Evolutionary conservation across 768 basidiomycete species (phyloP), one percentile per base, ranked within the genome.

Genomic region (Kockovaella imperatae): DNA sequence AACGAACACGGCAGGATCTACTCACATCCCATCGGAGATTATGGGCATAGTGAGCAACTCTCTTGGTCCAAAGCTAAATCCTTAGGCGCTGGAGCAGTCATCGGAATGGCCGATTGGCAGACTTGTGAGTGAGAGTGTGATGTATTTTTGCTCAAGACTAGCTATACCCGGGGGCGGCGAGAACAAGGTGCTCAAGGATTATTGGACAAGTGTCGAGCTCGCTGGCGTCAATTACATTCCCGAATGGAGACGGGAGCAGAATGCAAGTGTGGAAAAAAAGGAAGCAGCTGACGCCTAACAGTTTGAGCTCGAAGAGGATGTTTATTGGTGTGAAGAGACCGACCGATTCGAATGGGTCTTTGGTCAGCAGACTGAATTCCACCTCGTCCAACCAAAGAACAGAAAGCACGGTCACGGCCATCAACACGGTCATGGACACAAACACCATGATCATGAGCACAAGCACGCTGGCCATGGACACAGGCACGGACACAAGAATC

Each of bases 191-290:
- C 68, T 79, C 23, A 72, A 76, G 5, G 67, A 77, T 45, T 77
- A 77, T 11, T 79, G 75, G 64, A 79, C 78, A 56, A 77, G 75
- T 65, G 75, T 80, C 50, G 77, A 79, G 55, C 71, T 79, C 13
- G 77, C 75, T 45, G 77, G 77, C 5, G 75, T 74, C 54, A 75
- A 75, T 47, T 76, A 74, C 44, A 71, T 79, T 15, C 73, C 75
- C 7, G 79, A 79, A 52, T 74, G 76, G 40, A 76, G 77, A 47
- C 73, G 74, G 52, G 75, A 75, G 0, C 68, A 59, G 35, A 5
- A 18, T 4, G 57, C 54, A 31, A 52, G 53, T 45, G 10, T 1
- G 18, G 15, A 14, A 5, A 34, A 1, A 8, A 25, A 10, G 8
- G 26, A 17, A 39, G 8, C 10, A 21, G 17, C 51, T 52, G 35